These are phyloP conservation scores for Exophiala oligosperma DNA, from an alignment of 2,329 filamentous ascomycete species.

Conservation along the genomic window DNA sequence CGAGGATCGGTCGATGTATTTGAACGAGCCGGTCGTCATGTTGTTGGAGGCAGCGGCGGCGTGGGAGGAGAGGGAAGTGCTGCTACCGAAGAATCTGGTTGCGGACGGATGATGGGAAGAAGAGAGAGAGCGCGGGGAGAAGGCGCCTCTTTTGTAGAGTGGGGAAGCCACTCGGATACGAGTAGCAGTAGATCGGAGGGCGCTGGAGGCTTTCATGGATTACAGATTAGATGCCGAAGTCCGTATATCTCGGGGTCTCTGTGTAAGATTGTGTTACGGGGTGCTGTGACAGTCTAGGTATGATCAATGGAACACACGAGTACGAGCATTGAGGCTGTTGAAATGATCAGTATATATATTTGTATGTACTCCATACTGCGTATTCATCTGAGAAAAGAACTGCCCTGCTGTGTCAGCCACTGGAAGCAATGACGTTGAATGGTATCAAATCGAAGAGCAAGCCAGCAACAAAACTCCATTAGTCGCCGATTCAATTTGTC, in stretches of 20 bases:
- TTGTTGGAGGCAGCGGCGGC: slow-evolving; percentile 25
- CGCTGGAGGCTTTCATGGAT: slow-evolving; percentile 11
- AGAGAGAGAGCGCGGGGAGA: neutral
- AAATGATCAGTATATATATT: too few relatives aligned
- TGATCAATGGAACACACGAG: too few relatives aligned
- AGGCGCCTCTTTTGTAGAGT: slow-evolving; percentile 8
- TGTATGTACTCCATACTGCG: too few relatives aligned
- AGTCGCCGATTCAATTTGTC: neutral
- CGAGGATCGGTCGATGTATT: slow-evolving; percentile 59
- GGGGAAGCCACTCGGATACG: slow-evolving; percentile 13
- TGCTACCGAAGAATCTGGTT: slow-evolving; percentile 8
- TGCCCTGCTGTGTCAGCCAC: too few relatives aligned
- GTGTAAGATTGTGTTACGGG: too few relatives aligned
- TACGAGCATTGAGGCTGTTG: too few relatives aligned
- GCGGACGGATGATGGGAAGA: neutral
- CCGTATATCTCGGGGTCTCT: too few relatives aligned
- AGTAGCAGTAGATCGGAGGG: neutral
- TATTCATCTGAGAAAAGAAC: too few relatives aligned
- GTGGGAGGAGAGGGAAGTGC: neutral
- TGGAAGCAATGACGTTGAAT: too few relatives aligned
- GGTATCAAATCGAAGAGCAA: too few relatives aligned
- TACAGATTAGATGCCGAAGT: too few relatives aligned
- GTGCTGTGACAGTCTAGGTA: too few relatives aligned
- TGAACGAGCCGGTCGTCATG: slow-evolving; percentile 61
- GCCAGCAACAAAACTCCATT: neutral